Evolutionary conservation across 2,329 filamentous ascomycete species (phyloP), one percentile per base, ranked within the genome.

Genomic region (Gyromitra esculenta): DNA sequence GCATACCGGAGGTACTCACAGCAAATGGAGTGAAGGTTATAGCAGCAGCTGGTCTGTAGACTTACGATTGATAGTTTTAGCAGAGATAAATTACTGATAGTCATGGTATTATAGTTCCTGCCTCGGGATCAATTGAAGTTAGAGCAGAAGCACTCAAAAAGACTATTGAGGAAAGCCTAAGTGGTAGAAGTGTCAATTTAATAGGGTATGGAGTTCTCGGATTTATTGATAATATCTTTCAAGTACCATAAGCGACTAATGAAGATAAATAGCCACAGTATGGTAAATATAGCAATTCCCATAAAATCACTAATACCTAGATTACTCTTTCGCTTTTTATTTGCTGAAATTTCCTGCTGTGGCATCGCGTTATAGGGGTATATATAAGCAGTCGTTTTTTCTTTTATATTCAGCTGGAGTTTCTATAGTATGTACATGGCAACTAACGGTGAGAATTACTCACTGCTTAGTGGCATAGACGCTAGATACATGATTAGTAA

Each of bases 401-500:
- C 45, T 21, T 7, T 41, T 31, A 66, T 21, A 6, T 21, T 43
- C 43, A 37, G 50, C 31, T 25, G 21, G 31, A n/a, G 5, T 8
- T 57, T 57, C 9, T 18, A 15, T 60, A 11, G 13, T 8, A 37
- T 11, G 45, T 37, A 18, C 9, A 54, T 70, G 21, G 60, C 52
- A 21, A 63, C 69, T 56, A 57, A 75, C 50, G 11, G 9, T 7
- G 31, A 7, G 5, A 5, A 41, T 50, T 37, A 4, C 21, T 45
- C 1, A 7, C 31, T 11, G 13, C 15, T 18, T 39, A 77, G 89
- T 62, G 89, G 89, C 1, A 85, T 91, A 2, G 89, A 91, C 81
- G 87, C 89, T 8, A 85, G 89, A 59, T 89, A 90, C 82, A 89
- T 91, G 88, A 88, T 91, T 68, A 88, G 88, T 25, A 85, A 85